phyloP scores from a whole-genome alignment of 1,284 basidiomycete genomes.

The Acaromyces ingoldii region DNA sequence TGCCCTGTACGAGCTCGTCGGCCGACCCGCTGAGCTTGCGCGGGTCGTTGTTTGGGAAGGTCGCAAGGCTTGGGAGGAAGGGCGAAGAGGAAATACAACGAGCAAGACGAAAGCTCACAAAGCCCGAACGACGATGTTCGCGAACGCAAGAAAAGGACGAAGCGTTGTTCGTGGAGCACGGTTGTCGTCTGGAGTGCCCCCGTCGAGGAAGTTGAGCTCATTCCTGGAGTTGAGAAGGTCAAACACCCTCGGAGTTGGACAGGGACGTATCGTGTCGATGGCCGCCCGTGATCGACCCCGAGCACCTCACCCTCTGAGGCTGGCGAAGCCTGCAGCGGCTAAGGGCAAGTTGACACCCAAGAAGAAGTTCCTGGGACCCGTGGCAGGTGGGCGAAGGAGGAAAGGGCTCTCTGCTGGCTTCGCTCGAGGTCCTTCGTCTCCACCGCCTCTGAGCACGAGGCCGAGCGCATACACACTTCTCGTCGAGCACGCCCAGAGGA shows the following conservation, averaged over 20 bases:
- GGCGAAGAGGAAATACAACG: constrained; percentile 16
- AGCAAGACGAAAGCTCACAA: neutral
- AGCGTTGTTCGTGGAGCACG: constrained; percentile 12
- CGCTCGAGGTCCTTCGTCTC: neutral
- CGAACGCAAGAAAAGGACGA: constrained; percentile 11
- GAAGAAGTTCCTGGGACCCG: neutral
- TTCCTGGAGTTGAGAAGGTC: constrained; percentile 5
- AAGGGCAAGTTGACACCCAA: neutral
- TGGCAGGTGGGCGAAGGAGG: neutral
- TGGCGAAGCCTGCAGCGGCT: neutral
- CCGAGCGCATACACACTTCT: constrained; percentile 34
- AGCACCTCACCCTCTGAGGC: constrained; percentile 4
- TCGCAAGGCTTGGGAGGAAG: constrained; percentile 39
- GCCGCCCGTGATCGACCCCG: neutral
- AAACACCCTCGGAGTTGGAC: neutral
- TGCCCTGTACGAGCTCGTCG: constrained; percentile 42
- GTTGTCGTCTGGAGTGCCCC: neutral
- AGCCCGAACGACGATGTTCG: constrained; percentile 8
- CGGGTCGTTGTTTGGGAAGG: constrained; percentile 50
- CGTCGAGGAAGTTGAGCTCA: neutral
- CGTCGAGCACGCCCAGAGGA: constrained; percentile 26
- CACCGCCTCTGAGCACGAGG: constrained; percentile 22
- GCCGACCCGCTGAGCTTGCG: constrained; percentile 50
- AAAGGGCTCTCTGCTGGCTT: neutral
- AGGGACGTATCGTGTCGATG: neutral